Evolutionary conservation across 306 rosid genomes (phyloP).

Genomic region (Corylus avellana): DNA sequence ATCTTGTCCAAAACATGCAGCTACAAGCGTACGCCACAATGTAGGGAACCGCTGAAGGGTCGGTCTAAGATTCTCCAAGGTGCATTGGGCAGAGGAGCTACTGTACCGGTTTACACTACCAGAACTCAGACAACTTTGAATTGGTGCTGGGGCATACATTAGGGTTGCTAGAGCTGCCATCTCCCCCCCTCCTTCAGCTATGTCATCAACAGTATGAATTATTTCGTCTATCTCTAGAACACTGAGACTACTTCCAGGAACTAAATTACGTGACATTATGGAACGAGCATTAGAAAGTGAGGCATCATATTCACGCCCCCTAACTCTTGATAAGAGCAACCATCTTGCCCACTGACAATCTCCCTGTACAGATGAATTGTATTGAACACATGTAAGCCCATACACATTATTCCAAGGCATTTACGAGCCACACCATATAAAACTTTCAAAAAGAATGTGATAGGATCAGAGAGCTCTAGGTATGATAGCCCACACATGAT

Average conservation of each 20-base stretch:
- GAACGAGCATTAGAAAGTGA: constrained; percentile 88
- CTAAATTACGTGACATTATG: constrained; percentile 56
- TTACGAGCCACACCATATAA: background rate
- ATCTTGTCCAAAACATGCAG: constrained; percentile 82
- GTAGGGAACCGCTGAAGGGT: constrained; percentile 81
- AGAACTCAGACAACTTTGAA: constrained; percentile 78
- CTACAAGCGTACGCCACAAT: constrained; percentile 77
- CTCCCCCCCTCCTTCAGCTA: constrained; percentile 98
- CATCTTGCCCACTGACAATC: constrained; percentile 95
- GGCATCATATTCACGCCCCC: constrained; percentile 83
- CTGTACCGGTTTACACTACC: constrained; percentile 78
- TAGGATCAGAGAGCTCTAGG: background rate
- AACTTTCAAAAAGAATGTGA: background rate
- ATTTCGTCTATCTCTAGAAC: constrained; percentile 75
- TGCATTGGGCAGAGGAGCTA: constrained; percentile 88
- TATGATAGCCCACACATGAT: constrained; percentile 1
- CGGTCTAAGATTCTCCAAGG: constrained; percentile 91
- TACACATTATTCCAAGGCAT: constrained; percentile 6
- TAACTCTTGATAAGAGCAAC: constrained; percentile 79
- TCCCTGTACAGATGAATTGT: constrained; percentile 54
- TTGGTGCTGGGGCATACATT: constrained; percentile 76
- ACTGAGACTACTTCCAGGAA: constrained; percentile 61
- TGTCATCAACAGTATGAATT: constrained; percentile 91
- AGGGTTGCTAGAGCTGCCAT: constrained; percentile 94
- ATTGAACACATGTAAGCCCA: constrained; percentile 30